Base-by-base conservation (phyloP, 495 filamentous ascomycete genomes). In the Annulohypoxylon nitens region DNA sequence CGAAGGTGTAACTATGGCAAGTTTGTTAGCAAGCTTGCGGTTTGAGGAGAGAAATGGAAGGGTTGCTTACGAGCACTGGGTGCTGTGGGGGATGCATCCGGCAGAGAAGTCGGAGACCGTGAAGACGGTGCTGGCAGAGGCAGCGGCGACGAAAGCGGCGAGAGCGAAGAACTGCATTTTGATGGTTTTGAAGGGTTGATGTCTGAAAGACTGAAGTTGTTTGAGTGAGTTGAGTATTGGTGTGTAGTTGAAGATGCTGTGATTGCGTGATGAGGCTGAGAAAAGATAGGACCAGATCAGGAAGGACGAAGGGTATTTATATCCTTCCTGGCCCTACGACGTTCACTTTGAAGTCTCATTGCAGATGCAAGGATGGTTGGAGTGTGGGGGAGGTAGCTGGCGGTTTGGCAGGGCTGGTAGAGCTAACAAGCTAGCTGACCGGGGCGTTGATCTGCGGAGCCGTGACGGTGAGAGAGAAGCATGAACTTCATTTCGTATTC, bases 81-180 rank as follows among this genome's bases (percentile, higher is more conserved):
- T 71, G 69, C 78, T 71, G 66, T 79, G 78, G 12, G 69, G 74
- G 50, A 79, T 67, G 61, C 78, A 79, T 26, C 71, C 76, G 48
- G 76, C 76, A 37, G 51, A 75, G 69, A 79, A 78, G 8, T 68
- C 61, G 47, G 68, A 69, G 26, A 78, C 74, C 25, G 72, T 48
- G 58, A 78, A 78, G 47, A 71, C 71, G 66, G 70, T 64, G n/a
- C 72, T 62, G 7, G 78, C 78, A 26, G 62, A 39, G 30, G 70
- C 69, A 20, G 69, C 39, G 50, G 64, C 50, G n/a, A 58, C 33
- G 58, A 69, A 45, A 34, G 60, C 45, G 11, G 59, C 30, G 50
- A 39, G 7, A 10, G 67, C 48, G 54, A 55, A 1, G 59, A 57
- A 69, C 67, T 69, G 62, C 67, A 69, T 69, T 33, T 69, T 69